phyloP scores from a whole-genome alignment of 1,139 yeast species.

The Protomyces arabidopsidicola region DNA sequence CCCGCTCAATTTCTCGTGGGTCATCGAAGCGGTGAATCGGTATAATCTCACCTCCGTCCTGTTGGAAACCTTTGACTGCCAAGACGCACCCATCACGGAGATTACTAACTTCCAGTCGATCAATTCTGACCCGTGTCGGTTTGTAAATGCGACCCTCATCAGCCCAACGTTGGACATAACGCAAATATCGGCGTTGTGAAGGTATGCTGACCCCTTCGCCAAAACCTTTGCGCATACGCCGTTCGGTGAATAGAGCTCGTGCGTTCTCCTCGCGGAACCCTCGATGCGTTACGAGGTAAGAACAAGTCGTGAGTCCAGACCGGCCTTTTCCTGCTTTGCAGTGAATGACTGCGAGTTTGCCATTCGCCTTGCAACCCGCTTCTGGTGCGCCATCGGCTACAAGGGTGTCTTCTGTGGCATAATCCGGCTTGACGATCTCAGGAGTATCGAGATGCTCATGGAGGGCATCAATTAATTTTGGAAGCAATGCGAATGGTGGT shows the following conservation, averaged over 20 bases:
- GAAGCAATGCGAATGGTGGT: constrained; percentile 56
- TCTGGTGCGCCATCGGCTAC: constrained; percentile 15
- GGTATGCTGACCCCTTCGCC: constrained; percentile 67
- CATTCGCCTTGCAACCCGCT: not conserved
- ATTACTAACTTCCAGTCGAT: constrained; percentile 36
- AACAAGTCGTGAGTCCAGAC: constrained; percentile 72
- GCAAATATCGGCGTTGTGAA: constrained; percentile 64
- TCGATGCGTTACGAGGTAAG: constrained; percentile 55
- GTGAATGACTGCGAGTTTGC: constrained; percentile 65
- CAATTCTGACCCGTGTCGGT: constrained; percentile 35
- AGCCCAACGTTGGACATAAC: constrained; percentile 51
- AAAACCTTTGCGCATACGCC: constrained; percentile 55
- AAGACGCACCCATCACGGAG: constrained; percentile 37
- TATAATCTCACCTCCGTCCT: constrained; percentile 32
- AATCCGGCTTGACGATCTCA: constrained; percentile 24
- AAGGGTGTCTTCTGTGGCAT: no score
- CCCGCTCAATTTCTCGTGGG: not conserved
- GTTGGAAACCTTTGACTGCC: constrained; percentile 34
- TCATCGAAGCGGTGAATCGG: constrained; percentile 33
- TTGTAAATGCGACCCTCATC: constrained; percentile 33
- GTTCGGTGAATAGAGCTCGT: constrained; percentile 49
- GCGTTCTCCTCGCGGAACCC: constrained; percentile 47
- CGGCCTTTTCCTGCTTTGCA: constrained; percentile 93
- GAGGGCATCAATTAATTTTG: constrained; percentile 48
- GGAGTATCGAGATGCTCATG: constrained; percentile 42